phyloP scores from a whole-genome alignment of 176 grass and related monocot species.

The Eleusine indica region DNA sequence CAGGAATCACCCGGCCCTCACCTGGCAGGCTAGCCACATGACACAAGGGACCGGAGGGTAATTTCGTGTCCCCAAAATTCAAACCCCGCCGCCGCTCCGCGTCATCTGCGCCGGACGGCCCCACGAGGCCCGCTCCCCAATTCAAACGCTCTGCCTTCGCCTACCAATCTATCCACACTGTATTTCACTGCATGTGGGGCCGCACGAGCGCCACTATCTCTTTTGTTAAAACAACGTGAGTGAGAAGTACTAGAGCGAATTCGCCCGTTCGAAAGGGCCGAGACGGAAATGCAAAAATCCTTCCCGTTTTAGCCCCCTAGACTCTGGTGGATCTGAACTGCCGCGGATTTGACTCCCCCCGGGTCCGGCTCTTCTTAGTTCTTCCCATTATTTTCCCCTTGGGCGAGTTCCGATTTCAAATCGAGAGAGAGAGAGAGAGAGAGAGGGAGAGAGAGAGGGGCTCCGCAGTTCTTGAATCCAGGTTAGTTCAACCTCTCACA shows the following conservation, averaged over 20 bases:
- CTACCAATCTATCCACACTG: accelerated
- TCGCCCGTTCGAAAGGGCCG: neutral
- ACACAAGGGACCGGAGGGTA: neutral
- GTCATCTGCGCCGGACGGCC: neutral
- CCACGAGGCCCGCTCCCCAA: neutral
- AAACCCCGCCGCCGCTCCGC: slow-evolving; percentile 35
- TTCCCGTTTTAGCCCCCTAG: slow-evolving; percentile 36
- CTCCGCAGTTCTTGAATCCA: slow-evolving; percentile 20
- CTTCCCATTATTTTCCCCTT: neutral
- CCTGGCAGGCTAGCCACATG: neutral
- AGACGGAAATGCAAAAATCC: neutral
- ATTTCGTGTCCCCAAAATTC: slow-evolving; percentile 15
- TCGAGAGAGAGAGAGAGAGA: slow-evolving; percentile 9
- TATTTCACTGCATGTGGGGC: neutral
- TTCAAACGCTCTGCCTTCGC: neutral
- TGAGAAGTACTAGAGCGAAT: neutral
- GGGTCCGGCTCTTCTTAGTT: neutral
- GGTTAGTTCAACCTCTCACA: slow-evolving; percentile 31
- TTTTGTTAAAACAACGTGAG: accelerated
- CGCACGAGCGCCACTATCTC: neutral
- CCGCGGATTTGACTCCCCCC: neutral
- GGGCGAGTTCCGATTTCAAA: slow-evolving; percentile 15
- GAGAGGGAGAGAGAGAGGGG: neutral
- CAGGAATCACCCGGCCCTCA: too few species aligned
- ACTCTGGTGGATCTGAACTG: neutral